Evolutionary conservation across 2,329 filamentous ascomycete genomes (phyloP), one percentile per base, ranked within the genome.

Genomic region (Colletotrichum scovillei): DNA sequence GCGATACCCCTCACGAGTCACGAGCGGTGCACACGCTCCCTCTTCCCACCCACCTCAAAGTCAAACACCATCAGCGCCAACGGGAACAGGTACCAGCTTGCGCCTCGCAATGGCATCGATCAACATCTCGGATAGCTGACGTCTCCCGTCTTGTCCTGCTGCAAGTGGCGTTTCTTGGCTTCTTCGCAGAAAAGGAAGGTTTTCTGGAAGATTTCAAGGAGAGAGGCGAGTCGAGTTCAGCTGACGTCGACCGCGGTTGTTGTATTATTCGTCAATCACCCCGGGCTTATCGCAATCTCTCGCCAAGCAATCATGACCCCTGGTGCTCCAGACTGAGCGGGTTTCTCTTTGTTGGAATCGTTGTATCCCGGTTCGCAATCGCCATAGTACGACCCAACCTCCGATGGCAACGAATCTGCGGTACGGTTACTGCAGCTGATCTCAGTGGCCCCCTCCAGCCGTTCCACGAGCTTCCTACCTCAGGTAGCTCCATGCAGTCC

Each of bases 261-360:
- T 28, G 35, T 12, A 6, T 65, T 16, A 73, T 62, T 70, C 67
- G 67, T 57, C 70, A 70, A 70, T 24, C 46, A 56, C 56, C 67
- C 70, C 35, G 46, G 60, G 26, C 66, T 64, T 69, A 69, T 73
- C 66, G 55, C 42, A 32, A 73, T 70, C 26, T 35, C 42, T 42
- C 58, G 67, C 70, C 70, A 73, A 73, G 67, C n/a, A 38, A 11
- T 59, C 53, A 65, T 30, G 60, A 38, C 26, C 26, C 22, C 11
- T 14, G 16, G 16, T n/a, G 53, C 14, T 28, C 19, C 42, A 30
- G 12, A 22, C 26, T 59, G 55, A 60, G 70, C 70, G 46, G 30
- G 35, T 60, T 38, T 53, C 55, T 26, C 49, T 64, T 22, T 32
- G 22, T n/a, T 56, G 55, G 30, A 42, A 19, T 24, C 46, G 55